Base-by-base conservation (phyloP, 176 grass and related monocot species). In the Panicum miliaceum region DNA sequence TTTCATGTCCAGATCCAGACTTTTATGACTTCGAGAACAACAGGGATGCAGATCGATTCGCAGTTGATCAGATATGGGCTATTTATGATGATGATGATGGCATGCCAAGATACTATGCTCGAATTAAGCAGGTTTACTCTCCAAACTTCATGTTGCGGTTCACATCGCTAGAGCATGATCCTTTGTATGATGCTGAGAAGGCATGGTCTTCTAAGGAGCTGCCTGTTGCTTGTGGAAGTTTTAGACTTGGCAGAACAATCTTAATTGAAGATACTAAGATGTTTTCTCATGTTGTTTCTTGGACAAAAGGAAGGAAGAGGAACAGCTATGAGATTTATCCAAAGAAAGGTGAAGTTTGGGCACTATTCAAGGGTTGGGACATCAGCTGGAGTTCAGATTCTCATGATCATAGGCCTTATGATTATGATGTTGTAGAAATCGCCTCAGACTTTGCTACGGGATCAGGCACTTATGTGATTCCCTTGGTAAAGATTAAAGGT, bases 271-370 rank as follows among this genome's bases (percentile, higher is more conserved):
- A 87, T 43, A 52, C 25, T 12, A 85, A 86, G 35, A 93, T 91
- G 84, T 96, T 93, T 75, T 96, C 91, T 59, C 94, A 96, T 91
- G 50, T 85, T 36, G 65, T 93, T 52, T 78, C 73, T 38, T 91
- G 86, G 86, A 54, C 18, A 58, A 93, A 87, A 75, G 81, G 86
- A 7, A 71, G 20, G 58, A 93, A 88, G 81, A 88, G 78, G 83
- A 85, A 83, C 60, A 71, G 53, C 65, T 89, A 85, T 83, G 81
- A 73, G n/a, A 88, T 93, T 82, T 90, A 91, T 85, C 94, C 91
- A 45, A 89, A 71, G 79, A 96, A 91, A 77, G 89, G 89, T 36
- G 91, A 96, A 57, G 80, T 96, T 75, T 96, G 91, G 89, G 91
- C 86, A 67, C 53, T 93, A 47, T 91, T 82, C 34, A 93, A 85